Conservation (phyloP, 2,329 filamentous ascomycete species). For the Orbilia javanica region DNA sequence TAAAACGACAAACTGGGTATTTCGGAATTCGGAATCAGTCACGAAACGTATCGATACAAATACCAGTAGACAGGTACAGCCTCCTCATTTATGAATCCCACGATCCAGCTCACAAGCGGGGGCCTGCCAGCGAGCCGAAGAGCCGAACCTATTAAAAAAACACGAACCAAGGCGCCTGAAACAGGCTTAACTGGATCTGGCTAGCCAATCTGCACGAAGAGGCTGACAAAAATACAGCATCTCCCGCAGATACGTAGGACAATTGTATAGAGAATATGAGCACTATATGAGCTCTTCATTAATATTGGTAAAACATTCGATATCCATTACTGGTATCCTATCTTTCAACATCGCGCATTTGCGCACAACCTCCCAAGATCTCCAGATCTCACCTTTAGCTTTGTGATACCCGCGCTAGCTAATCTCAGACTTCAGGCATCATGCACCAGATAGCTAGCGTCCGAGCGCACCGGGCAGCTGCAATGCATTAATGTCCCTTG, state of each 20-base stretch:
- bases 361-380: too few species aligned
- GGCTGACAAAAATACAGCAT: neutral
- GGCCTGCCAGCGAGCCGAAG: constrained; percentile 12
- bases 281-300: too few species aligned
- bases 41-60: neutral
- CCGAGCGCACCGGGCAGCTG: too few species aligned
- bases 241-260: too few species aligned
- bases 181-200: neutral
- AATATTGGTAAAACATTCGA: too few species aligned
- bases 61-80: neutral
- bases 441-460: too few species aligned
- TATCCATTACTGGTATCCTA: too few species aligned
- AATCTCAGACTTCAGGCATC: too few species aligned
- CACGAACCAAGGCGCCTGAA: neutral
- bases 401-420: too few species aligned
- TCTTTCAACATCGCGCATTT: too few species aligned
- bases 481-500: too few species aligned
- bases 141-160: constrained; percentile 14
- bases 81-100: neutral
- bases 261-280: neutral
- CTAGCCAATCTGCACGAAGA: neutral
- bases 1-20: neutral
- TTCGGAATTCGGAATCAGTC: neutral
- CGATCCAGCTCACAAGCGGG: neutral
- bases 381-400: too few species aligned